Evolutionary conservation across 2,329 filamentous ascomycete genomes (phyloP), one percentile per base, ranked within the genome.

Genomic region (Pseudogymnoascus sp.): DNA sequence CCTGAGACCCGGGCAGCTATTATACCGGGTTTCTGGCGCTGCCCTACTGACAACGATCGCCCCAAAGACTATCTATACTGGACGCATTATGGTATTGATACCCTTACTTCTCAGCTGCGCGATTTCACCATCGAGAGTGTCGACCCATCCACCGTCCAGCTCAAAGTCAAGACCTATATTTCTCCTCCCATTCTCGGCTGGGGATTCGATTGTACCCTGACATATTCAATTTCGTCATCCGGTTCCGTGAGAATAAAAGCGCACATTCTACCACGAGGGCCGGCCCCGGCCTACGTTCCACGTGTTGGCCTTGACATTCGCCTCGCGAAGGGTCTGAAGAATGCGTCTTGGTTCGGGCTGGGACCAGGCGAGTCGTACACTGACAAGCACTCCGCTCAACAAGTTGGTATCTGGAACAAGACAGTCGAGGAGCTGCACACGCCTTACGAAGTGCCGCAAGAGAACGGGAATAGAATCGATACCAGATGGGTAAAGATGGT

Each of bases 371-470:
- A 88, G 71, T 80, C 78, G 6, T 89, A 88, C 70, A 79, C 78
- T 6, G 86, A 89, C 71, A 86, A 83, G 73, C 79, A 80, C 62
- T 67, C 75, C 2, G 77, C 82, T 1, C 83, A 86, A 65, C 74
- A 73, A 1, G 68, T 84, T 0, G 84, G 80, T 1, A 74, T 82
- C 39, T 83, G 76, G 71, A 69, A 68, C 0, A 69, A 67, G 1
- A 71, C 69, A 1, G 72, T 85, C 1, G 74, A 76, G 1, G 76
- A 79, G 0, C 75, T 89, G 25, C 80, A 81, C 68, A 78, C 79
- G 0, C 75, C 76, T 1, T 88, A 88, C 66, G 86, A 89, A 15
- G 83, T 84, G 20, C 86, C 86, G 0, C 86, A 90, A 69, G 86
- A 89, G 66, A 83, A 80, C 59, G 83, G 84, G 1, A 89, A 89